phyloP scores from a whole-genome alignment of 2,329 filamentous ascomycete genomes.

The Colletotrichum camelliae region DNA sequence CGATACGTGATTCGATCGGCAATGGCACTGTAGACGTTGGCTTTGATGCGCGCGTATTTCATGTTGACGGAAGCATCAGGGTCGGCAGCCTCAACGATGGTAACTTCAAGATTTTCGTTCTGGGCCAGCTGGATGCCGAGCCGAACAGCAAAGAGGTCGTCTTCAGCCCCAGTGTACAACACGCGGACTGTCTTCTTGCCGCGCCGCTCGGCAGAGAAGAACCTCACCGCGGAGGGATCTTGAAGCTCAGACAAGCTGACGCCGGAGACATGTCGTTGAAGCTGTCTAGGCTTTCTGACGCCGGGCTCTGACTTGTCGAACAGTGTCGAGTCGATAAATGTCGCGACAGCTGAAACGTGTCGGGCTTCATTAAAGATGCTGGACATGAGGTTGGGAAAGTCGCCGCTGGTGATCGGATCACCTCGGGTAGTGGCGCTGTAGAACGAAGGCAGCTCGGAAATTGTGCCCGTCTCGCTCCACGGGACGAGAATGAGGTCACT shows the following conservation, averaged over 20 bases:
- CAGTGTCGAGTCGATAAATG: not conserved
- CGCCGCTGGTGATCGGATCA: not conserved
- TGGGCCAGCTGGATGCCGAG: not conserved
- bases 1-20: not conserved
- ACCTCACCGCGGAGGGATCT: not conserved
- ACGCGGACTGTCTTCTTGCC: not conserved
- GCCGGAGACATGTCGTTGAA: not conserved
- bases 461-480: constrained; percentile 78
- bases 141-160: not conserved
- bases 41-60: not conserved
- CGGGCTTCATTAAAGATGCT: not conserved
- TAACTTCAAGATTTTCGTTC: not conserved
- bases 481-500: constrained; percentile 76
- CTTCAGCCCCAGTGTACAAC: not conserved
- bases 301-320: not conserved
- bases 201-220: not conserved
- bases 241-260: not conserved
- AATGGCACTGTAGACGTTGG: not conserved
- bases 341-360: not conserved
- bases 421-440: not conserved
- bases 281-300: not conserved
- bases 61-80: not conserved
- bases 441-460: constrained; percentile 46
- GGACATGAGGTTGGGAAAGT: not conserved
- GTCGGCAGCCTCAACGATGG: not conserved